Evolutionary conservation across 2,329 filamentous ascomycete genomes (phyloP).

Genomic region (Aspergillus piperis): DNA sequence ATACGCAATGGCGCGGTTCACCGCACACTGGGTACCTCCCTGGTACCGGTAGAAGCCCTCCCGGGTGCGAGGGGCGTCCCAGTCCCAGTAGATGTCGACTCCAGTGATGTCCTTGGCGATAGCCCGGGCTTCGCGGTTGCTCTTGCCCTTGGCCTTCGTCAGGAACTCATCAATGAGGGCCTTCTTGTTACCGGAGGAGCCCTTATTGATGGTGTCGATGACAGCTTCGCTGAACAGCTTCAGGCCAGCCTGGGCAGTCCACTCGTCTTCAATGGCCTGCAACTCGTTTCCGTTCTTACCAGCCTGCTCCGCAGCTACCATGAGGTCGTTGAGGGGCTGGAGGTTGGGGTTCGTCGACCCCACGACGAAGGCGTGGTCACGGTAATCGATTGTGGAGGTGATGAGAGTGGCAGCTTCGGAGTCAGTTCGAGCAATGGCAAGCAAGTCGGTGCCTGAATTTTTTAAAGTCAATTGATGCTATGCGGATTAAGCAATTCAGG

Average conservation of each 20-base stretch:
- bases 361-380: slow-evolving; percentile 92
- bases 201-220: slow-evolving; percentile 73
- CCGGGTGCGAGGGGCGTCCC: slow-evolving; percentile 87
- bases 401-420: slow-evolving; percentile 97
- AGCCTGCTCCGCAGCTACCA: slow-evolving; percentile 78
- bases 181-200: slow-evolving; percentile 66
- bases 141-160: slow-evolving; percentile 73
- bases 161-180: slow-evolving; percentile 68
- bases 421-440: slow-evolving; percentile 92
- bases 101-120: slow-evolving; percentile 77
- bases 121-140: slow-evolving; percentile 76
- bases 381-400: slow-evolving; percentile 91
- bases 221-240: slow-evolving; percentile 92
- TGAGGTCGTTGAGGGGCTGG: slow-evolving; percentile 84
- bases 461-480: background rate
- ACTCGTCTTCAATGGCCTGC: slow-evolving; percentile 88
- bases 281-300: slow-evolving; percentile 80
- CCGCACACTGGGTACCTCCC: slow-evolving; percentile 85
- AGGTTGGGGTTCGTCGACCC: slow-evolving; percentile 84
- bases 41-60: slow-evolving; percentile 94
- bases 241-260: slow-evolving; percentile 75
- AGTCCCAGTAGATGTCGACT: slow-evolving; percentile 85
- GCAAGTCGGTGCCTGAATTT: slow-evolving; percentile 70
- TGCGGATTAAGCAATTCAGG: background rate
- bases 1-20: slow-evolving; percentile 88